Base-by-base conservation (phyloP, 441 rosid genomes). In the Euphorbia schlechtendalii region DNA sequence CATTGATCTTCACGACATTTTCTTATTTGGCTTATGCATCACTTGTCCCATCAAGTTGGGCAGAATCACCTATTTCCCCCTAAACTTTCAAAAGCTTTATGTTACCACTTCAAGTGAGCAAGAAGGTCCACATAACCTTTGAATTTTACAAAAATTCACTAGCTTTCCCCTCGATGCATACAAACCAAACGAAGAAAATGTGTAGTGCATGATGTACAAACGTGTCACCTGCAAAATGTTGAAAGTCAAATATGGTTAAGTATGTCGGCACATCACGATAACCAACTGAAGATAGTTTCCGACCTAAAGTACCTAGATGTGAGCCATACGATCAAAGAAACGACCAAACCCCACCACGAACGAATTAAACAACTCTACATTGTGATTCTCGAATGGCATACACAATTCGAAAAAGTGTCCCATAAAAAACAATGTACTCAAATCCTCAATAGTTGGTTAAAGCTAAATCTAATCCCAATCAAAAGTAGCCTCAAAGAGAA, bases 401-500 rank as follows among this genome's bases (percentile, higher is more conserved):
- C 52, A 0, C 96, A 93, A 61, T 88, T 84, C 53, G 78, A 81
- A 51, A 80, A 78, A 73, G 73, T 88, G 67, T 84, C 77, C 69
- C 55, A 84, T 71, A 94, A 93, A 73, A 93, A 77, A 66, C 79
- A 62, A 18, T 93, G 88, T 74, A 74, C 86, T 41, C 85, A 72
- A 65, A 69, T 81, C 20, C 95, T 93, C 0, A 77, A 77, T 64
- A 69, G 38, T 59, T 90, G 98, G 98, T 67, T 90, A 56, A 90
- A 76, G 71, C 72, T 86, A 65, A 93, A 90, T 62, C 87, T 93
- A 59, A 69, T 93, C 73, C 98, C 97, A 15, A 86, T 93, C 21
- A 97, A 90, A 63, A 93, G 98, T 85, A 93, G 77, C 74, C 73
- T 84, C 64, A 88, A 81, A 68, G 98, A 93, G 84, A 90, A 84